Conservation (phyloP, 495 filamentous ascomycete species). For the Hyaloscypha finlandica region DNA sequence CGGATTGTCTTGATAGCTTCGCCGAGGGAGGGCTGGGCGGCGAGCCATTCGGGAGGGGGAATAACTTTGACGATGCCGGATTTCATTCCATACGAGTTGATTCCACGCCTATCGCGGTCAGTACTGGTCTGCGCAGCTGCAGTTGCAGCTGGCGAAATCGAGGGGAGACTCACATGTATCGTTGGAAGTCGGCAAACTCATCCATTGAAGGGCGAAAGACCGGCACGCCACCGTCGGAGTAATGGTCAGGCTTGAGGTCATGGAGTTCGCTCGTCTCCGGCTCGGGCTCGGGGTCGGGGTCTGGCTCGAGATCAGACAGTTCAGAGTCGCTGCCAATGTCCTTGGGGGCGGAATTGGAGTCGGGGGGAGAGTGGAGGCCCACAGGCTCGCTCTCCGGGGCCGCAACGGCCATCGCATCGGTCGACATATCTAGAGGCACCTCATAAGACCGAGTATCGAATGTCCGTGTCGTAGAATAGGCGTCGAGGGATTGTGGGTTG, state of each 20-base stretch:
- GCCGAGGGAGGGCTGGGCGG: conserved; percentile 73
- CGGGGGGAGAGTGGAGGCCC: conserved; percentile 30
- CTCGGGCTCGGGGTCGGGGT: conserved; percentile 16
- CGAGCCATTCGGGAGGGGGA: conserved; percentile 91
- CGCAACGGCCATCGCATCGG: conserved; percentile 25
- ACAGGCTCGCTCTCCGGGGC: conserved; percentile 16
- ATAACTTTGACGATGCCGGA: conserved; percentile 95
- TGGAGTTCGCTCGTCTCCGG: conserved; percentile 47
- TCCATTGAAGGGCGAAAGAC: conserved; percentile 96
- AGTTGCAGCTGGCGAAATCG: not conserved
- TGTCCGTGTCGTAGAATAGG: not conserved
- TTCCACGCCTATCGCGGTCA: conserved; percentile 46
- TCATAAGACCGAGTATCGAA: conserved; percentile 26
- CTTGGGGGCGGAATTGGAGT: conserved; percentile 25
- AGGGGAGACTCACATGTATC: conserved; percentile 53
- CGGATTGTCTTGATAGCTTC: conserved; percentile 87
- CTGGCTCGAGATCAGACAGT: conserved; percentile 56
- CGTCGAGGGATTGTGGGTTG: conserved; percentile 5
- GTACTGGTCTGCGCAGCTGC: not conserved
- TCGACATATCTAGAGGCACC: conserved; percentile 24
- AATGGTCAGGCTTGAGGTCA: conserved; percentile 74
- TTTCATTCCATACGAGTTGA: conserved; percentile 95
- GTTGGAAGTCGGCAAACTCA: conserved; percentile 89
- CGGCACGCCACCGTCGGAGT: conserved; percentile 82
- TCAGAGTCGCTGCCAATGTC: conserved; percentile 50